Conservation (phyloP, 108 stramenopile species). For the Ochromonas danica region DNA sequence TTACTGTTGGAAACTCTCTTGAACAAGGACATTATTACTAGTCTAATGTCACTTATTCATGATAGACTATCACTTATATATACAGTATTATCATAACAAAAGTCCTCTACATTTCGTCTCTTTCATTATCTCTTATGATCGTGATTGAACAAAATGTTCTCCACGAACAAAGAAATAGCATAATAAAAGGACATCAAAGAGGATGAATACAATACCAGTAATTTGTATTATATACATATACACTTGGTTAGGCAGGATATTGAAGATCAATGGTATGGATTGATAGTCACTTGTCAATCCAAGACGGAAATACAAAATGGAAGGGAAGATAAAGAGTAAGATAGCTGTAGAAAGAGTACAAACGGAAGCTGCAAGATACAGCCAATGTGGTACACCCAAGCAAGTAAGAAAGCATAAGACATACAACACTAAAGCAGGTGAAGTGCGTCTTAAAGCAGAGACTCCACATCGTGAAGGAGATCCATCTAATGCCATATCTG, state of each 20-base stretch:
- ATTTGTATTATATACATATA: slow-evolving; percentile 1
- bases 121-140: background rate
- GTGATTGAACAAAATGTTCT: background rate
- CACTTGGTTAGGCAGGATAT: slow-evolving; percentile 2
- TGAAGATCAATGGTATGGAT: background rate
- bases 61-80: too few relatives aligned
- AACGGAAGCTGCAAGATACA: background rate
- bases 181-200: background rate
- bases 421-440: background rate
- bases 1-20: background rate
- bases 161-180: background rate
- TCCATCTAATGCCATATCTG: background rate
- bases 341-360: slow-evolving; percentile 1
- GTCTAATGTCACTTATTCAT: too few relatives aligned
- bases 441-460: too few relatives aligned
- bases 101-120: background rate
- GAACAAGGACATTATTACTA: too few relatives aligned
- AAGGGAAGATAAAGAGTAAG: slow-evolving; percentile 21
- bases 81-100: background rate
- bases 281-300: background rate
- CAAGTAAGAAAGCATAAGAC: background rate
- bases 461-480: background rate
- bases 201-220: background rate
- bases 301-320: slow-evolving; percentile 3
- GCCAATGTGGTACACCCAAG: slow-evolving; percentile 9